These are phyloP conservation scores for Cercophora samala DNA, from an alignment of 495 filamentous ascomycete species.

Conservation along the genomic window DNA sequence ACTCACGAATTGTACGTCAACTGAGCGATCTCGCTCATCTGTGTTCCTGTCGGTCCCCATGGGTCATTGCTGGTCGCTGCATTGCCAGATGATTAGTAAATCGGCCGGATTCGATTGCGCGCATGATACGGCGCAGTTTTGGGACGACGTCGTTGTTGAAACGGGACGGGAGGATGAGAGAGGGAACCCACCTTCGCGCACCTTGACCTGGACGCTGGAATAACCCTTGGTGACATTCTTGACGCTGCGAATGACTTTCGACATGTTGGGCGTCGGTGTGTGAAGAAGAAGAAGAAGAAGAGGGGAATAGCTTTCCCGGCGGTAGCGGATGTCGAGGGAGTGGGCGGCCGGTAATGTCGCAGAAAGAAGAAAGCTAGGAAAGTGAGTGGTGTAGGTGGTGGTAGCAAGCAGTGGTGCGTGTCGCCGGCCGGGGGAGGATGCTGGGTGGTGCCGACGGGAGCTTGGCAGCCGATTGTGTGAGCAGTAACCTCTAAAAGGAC, in stretches of 20 bases:
- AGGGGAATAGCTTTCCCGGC: slow-evolving; percentile 9
- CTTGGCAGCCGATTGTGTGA: slow-evolving; percentile 3
- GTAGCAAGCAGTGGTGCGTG: not conserved
- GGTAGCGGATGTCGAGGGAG: slow-evolving; percentile 6
- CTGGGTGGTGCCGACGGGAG: slow-evolving; percentile 4
- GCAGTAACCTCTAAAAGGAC: not conserved
- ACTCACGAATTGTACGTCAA: slow-evolving; percentile 94
- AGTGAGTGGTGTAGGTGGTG: not conserved
- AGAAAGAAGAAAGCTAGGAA: slow-evolving; percentile 9
- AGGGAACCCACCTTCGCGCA: slow-evolving; percentile 85
- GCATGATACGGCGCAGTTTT: slow-evolving; percentile 8
- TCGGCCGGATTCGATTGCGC: slow-evolving; percentile 6
- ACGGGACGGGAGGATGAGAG: not conserved
- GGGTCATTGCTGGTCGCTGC: slow-evolving; percentile 97
- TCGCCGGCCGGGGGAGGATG: slow-evolving; percentile 3
- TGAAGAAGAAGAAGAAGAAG: not conserved
- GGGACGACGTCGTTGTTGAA: not conserved
- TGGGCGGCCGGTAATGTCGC: slow-evolving; percentile 16
- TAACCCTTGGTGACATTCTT: slow-evolving; percentile 99
- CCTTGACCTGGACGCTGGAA: slow-evolving; percentile 94
- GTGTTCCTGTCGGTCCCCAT: slow-evolving; percentile 96
- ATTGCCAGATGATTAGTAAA: slow-evolving; percentile 23
- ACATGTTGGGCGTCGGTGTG: slow-evolving; percentile 61
- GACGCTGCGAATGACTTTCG: slow-evolving; percentile 94
- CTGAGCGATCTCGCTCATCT: slow-evolving; percentile 98